A percentile compares a stretch with the other conserved stretches of the same genome.
Conservation (phyloP, 257 asterid species). For the Fraxinus pennsylvanica region DNA sequence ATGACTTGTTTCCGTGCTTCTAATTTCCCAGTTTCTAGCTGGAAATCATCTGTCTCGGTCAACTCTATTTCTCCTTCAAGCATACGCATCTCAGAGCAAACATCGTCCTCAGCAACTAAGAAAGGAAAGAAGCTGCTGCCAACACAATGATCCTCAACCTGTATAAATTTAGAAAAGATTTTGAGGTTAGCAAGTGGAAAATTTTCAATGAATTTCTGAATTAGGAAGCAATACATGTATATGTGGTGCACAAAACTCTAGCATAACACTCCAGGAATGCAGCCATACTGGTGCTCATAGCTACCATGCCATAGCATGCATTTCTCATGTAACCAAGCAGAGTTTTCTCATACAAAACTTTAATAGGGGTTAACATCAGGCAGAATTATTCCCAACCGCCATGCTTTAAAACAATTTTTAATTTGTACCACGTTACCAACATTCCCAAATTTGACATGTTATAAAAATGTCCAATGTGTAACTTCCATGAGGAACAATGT, state of each 20-base stretch:
- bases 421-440: not conserved
- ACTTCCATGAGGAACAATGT: slow-evolving; percentile 1
- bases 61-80: slow-evolving; percentile 67
- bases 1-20: slow-evolving; percentile 45
- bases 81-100: slow-evolving; percentile 71
- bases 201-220: not conserved
- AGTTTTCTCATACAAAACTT: not conserved
- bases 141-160: slow-evolving; percentile 72
- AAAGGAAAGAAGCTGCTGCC: slow-evolving; percentile 70
- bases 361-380: not conserved
- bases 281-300: not conserved
- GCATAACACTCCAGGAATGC: too few relatives aligned
- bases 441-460: slow-evolving; percentile 19
- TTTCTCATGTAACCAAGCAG: too few relatives aligned
- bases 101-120: slow-evolving; percentile 66
- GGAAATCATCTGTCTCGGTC: slow-evolving; percentile 36
- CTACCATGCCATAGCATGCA: not conserved
- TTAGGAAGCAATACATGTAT: not conserved
- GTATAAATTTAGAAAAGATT: not conserved
- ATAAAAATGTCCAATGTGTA: not conserved
- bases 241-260: too few relatives aligned
- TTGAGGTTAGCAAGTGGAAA: not conserved
- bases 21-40: slow-evolving; percentile 34
- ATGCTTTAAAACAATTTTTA: not conserved
- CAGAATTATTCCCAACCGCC: not conserved